These are phyloP conservation scores for Neurospora tetrasperma DNA, from an alignment of 495 filamentous ascomycete species.

Conservation along the genomic window DNA sequence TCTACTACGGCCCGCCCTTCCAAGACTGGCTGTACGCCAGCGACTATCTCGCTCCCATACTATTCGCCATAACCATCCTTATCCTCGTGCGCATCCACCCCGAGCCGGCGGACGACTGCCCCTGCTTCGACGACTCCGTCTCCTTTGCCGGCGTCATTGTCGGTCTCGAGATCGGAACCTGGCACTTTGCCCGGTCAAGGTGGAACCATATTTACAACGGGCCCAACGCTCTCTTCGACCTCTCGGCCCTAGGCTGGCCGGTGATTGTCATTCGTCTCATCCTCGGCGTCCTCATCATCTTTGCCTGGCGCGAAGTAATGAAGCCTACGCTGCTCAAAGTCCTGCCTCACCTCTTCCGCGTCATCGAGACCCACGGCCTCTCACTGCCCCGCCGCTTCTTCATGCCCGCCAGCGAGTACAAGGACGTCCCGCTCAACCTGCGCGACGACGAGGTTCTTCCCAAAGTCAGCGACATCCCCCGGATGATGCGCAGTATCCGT, in stretches of 20 bases:
- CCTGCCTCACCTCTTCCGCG: constrained; percentile 77
- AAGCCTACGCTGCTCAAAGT: constrained; percentile 71
- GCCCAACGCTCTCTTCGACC: constrained; percentile 43
- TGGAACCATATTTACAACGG: constrained; percentile 46
- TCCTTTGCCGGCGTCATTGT: constrained; percentile 84
- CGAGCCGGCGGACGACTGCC: constrained; percentile 92
- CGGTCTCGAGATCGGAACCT: constrained; percentile 67
- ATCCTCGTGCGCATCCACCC: constrained; percentile 80
- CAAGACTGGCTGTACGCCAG: constrained; percentile 55
- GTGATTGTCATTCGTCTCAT: constrained; percentile 55
- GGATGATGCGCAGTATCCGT: constrained; percentile 65
- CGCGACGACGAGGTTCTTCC: constrained; percentile 83
- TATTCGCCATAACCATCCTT: constrained; percentile 54
- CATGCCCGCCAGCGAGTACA: constrained; percentile 81
- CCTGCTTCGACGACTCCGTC: constrained; percentile 95
- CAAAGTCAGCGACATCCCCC: constrained; percentile 70
- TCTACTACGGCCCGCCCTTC: constrained; percentile 53
- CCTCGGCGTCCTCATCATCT: constrained; percentile 70
- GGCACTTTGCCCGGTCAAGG: constrained; percentile 59
- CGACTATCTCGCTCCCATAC: constrained; percentile 45
- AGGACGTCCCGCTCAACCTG: constrained; percentile 63
- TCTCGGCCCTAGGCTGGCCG: constrained; percentile 46
- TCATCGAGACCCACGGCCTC: constrained; percentile 69
- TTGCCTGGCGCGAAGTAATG: constrained; percentile 78
- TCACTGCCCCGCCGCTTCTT: constrained; percentile 80